Percentiles rank a stretch among this genome's conserved stretches.
Evolutionary conservation across 1,139 yeast genomes (phyloP).

Genomic region (Taiozyma sp.): DNA sequence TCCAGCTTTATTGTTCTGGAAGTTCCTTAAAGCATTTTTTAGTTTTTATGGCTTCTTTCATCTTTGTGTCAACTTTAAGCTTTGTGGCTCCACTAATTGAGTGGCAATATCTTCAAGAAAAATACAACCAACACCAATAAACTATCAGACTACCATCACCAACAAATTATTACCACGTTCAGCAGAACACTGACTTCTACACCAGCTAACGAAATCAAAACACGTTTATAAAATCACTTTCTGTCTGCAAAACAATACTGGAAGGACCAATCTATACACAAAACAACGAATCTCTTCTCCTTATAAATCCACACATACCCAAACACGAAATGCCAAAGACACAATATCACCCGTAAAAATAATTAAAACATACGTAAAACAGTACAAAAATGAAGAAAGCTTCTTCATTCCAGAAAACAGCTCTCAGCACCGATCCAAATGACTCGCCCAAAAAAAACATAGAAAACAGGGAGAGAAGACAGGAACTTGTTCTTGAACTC

Average conservation of each 20-base stretch:
- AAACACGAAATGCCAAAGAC: conserved; percentile 2
- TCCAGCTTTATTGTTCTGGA: background rate
- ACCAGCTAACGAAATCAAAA: background rate
- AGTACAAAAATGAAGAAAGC: background rate
- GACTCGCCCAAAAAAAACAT: background rate
- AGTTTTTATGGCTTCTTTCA: background rate
- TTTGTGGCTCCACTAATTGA: background rate
- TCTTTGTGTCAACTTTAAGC: background rate
- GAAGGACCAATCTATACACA: background rate
- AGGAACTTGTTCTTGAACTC: background rate
- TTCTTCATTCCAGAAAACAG: background rate
- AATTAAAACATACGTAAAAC: background rate
- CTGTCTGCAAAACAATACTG: background rate
- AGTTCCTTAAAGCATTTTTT: background rate
- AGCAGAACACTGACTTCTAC: background rate
- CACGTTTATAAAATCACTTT: background rate
- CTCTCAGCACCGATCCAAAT: background rate
- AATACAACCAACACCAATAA: too few species aligned
- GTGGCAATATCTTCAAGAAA: too few species aligned
- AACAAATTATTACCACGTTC: background rate
- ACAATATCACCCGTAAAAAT: background rate
- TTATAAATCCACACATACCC: background rate
- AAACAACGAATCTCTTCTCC: background rate
- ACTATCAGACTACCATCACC: too few species aligned
- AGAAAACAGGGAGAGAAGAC: background rate